Conservation (phyloP, 2,329 filamentous ascomycete genomes). For the Colletotrichum magnum region DNA sequence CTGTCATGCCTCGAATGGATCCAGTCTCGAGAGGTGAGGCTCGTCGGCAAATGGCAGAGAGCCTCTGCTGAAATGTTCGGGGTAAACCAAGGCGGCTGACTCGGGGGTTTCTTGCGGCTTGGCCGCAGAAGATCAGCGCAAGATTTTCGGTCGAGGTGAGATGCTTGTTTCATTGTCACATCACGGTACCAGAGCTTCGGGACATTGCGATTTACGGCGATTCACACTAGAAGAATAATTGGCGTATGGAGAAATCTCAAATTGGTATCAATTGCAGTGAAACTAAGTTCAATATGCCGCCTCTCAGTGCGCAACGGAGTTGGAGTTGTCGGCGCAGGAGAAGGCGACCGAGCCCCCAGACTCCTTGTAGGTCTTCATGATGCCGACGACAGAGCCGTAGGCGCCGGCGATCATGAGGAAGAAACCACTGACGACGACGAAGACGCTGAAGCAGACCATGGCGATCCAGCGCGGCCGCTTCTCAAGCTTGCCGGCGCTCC, state of each 20-base stretch:
- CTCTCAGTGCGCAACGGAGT: constrained; percentile 41
- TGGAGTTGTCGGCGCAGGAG: constrained; percentile 61
- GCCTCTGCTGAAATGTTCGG: constrained; percentile 2
- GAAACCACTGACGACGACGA: constrained; percentile 52
- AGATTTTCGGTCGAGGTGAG: background rate
- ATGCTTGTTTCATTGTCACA: background rate
- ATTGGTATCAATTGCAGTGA: background rate
- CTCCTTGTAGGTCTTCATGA: constrained; percentile 53
- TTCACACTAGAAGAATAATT: background rate
- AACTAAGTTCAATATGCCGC: background rate
- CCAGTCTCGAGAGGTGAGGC: background rate
- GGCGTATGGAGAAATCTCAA: background rate
- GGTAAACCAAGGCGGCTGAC: background rate
- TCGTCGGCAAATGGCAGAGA: background rate
- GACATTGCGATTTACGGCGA: too few relatives aligned
- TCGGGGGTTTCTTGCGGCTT: background rate
- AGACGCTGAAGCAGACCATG: constrained; percentile 45
- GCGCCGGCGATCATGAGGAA: constrained; percentile 61
- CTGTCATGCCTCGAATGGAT: background rate
- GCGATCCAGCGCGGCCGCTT: constrained; percentile 34
- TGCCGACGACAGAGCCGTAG: constrained; percentile 58
- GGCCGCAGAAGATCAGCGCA: background rate
- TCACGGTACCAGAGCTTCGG: too few relatives aligned
- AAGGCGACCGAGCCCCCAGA: constrained; percentile 54
- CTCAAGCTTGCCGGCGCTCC: constrained; percentile 44